Percentiles rank a stretch among this genome's conserved stretches.
Conservation (phyloP, 2,329 filamentous ascomycete genomes). For the Emmonsiellopsis sp. region DNA sequence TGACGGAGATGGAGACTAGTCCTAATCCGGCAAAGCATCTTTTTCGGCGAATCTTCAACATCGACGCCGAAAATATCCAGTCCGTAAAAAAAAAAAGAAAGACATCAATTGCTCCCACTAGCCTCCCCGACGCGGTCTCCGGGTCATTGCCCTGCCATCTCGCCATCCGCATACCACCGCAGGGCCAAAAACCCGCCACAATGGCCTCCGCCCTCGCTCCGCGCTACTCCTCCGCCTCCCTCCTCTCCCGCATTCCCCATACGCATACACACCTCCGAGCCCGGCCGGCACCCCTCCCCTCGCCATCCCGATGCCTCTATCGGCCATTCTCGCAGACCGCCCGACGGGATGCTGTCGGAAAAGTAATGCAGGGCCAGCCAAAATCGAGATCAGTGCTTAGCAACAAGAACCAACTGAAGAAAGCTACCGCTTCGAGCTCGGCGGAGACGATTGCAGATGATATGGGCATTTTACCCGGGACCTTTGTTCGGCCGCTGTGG, state of each 20-base stretch:
- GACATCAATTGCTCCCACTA: too few species aligned
- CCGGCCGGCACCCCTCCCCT: not conserved
- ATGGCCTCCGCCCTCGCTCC: conserved; percentile 3
- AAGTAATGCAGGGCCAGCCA: conserved; percentile 12
- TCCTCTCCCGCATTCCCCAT: conserved; percentile 13
- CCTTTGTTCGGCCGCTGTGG: conserved; percentile 30
- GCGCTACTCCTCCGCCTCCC: conserved; percentile 11
- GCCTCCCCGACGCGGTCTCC: too few species aligned
- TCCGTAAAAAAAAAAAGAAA: too few species aligned
- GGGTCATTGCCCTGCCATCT: too few species aligned
- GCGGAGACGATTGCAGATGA: conserved; percentile 30
- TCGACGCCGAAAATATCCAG: too few species aligned
- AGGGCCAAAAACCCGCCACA: conserved; percentile 1
- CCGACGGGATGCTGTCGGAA: conserved; percentile 3
- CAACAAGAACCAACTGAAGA: conserved; percentile 25
- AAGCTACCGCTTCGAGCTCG: conserved; percentile 16
- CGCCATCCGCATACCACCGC: too few species aligned
- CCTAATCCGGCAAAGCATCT: too few species aligned
- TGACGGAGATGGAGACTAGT: too few species aligned
- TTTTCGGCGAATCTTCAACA: too few species aligned
- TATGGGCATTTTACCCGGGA: conserved; percentile 37
- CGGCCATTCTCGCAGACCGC: conserved; percentile 27
- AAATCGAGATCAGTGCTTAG: conserved; percentile 28
- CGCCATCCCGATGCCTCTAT: conserved; percentile 16
- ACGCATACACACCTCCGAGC: conserved; percentile 10